Evolutionary conservation across 2,329 filamentous ascomycete species (phyloP).

Genomic region (Aureobasidium namibiae): DNA sequence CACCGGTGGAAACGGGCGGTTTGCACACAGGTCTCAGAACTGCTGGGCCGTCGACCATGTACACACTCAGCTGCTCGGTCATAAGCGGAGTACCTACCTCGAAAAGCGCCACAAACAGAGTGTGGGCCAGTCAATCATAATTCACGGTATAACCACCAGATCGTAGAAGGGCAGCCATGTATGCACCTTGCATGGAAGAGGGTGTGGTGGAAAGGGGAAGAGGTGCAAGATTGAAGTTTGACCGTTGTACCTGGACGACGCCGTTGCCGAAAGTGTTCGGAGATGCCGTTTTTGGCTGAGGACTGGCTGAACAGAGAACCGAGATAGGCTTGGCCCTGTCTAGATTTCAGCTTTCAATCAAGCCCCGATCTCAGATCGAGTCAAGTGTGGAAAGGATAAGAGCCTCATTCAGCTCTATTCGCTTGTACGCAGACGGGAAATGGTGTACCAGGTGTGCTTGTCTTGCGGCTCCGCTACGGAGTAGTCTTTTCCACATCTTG

Average conservation of each 20-base stretch:
- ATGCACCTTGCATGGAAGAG: background rate
- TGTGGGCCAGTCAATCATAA: background rate
- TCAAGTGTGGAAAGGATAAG: background rate
- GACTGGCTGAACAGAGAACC: background rate
- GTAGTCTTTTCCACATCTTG: background rate
- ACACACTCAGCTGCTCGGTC: background rate
- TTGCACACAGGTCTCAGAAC: background rate
- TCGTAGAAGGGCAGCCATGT: background rate
- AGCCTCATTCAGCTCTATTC: background rate
- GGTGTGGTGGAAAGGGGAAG: background rate
- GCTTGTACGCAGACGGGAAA: background rate
- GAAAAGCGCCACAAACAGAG: background rate
- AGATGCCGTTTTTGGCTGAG: conserved; percentile 8
- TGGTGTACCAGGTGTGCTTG: background rate
- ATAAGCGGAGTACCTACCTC: background rate
- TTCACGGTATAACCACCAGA: background rate
- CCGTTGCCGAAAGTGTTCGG: conserved; percentile 4
- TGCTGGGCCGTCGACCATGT: background rate
- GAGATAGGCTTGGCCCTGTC: background rate
- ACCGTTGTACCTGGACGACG: background rate
- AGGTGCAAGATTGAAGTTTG: background rate
- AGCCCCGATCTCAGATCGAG: background rate
- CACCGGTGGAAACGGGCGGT: conserved; percentile 7
- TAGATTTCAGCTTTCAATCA: background rate
- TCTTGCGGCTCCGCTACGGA: background rate